These are phyloP conservation scores for Heteromeles arbutifolia DNA, from an alignment of 306 rosid genomes.

Conservation along the genomic window DNA sequence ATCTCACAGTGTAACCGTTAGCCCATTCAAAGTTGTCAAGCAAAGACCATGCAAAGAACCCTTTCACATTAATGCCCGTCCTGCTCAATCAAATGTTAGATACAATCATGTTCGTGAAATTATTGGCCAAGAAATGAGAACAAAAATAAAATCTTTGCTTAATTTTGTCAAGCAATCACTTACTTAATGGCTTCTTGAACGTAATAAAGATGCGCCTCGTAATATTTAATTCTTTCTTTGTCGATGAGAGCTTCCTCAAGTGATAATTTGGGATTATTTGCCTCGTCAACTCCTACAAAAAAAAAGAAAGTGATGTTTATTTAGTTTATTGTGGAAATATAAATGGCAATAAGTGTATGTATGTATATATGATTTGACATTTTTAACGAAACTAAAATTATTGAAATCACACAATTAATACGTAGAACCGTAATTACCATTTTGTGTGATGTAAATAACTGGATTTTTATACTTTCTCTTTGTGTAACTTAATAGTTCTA, in stretches of 20 bases:
- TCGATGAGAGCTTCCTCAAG: constrained; percentile 33
- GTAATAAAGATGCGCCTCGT: constrained; percentile 31
- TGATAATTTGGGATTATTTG: constrained; percentile 17
- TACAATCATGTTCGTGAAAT: neutral
- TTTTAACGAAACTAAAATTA: too few species aligned
- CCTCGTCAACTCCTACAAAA: constrained; percentile 34
- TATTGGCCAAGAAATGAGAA: neutral
- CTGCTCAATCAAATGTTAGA: neutral
- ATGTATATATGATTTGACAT: too few species aligned
- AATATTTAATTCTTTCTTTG: constrained; percentile 28
- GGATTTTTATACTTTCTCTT: constrained; percentile 44
- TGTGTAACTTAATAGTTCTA: constrained; percentile 30
- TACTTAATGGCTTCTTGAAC: constrained; percentile 39
- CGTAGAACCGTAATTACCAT: constrained; percentile 23
- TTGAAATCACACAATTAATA: too few species aligned
- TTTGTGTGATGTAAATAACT: constrained; percentile 42
- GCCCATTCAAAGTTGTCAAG: constrained; percentile 51
- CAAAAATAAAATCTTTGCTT: neutral
- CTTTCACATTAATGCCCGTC: constrained; percentile 38
- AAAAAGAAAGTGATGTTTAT: neutral
- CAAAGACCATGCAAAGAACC: constrained; percentile 45
- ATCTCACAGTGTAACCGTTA: constrained; percentile 17
- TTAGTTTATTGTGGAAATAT: neutral
- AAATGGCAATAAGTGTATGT: too few species aligned
- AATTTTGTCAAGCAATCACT: neutral